A percentile compares a stretch with the other conserved stretches of the same genome.
Evolutionary conservation across 805 yeast genomes (phyloP).

Genomic region (Candida tallmaniae): DNA sequence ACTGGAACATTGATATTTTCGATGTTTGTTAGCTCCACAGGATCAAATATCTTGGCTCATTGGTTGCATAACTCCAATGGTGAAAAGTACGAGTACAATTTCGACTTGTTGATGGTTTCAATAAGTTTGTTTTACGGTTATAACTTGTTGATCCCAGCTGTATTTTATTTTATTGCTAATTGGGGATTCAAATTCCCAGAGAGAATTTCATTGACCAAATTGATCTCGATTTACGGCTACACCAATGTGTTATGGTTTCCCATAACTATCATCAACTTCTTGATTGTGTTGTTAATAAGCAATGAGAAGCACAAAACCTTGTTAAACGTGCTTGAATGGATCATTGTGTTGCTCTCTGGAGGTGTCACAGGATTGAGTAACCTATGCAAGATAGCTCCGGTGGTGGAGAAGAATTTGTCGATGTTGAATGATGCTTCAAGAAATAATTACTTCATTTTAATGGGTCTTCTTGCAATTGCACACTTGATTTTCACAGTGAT

Average conservation of each 20-base stretch:
- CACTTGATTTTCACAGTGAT: slow-evolving; percentile 59
- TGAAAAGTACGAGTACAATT: slow-evolving; percentile 52
- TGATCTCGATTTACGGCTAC: slow-evolving; percentile 80
- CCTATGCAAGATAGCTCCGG: slow-evolving; percentile 41
- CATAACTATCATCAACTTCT: slow-evolving; percentile 56
- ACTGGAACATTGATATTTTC: slow-evolving; percentile 75
- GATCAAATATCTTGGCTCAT: slow-evolving; percentile 59
- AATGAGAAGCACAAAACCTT: slow-evolving; percentile 28
- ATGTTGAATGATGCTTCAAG: slow-evolving; percentile 24
- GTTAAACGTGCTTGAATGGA: slow-evolving; percentile 58
- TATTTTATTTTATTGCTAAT: slow-evolving; percentile 47
- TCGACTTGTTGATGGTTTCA: slow-evolving; percentile 61
- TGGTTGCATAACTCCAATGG: slow-evolving; percentile 42
- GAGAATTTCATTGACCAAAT: slow-evolving; percentile 48
- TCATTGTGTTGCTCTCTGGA: slow-evolving; percentile 56
- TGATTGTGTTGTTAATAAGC: slow-evolving; percentile 49
- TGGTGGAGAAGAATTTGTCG: slow-evolving; percentile 31
- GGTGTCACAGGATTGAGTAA: slow-evolving; percentile 56
- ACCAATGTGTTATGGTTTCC: slow-evolving; percentile 85
- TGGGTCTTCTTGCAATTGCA: slow-evolving; percentile 34
- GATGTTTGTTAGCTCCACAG: slow-evolving; percentile 70
- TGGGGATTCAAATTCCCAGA: slow-evolving; percentile 51
- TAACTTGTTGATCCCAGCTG: slow-evolving; percentile 59
- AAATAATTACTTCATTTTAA: slow-evolving; percentile 31
- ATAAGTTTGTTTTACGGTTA: slow-evolving; percentile 73